Evolutionary conservation across 2,329 filamentous ascomycete species (phyloP).

Genomic region (Blastomyces silverae): DNA sequence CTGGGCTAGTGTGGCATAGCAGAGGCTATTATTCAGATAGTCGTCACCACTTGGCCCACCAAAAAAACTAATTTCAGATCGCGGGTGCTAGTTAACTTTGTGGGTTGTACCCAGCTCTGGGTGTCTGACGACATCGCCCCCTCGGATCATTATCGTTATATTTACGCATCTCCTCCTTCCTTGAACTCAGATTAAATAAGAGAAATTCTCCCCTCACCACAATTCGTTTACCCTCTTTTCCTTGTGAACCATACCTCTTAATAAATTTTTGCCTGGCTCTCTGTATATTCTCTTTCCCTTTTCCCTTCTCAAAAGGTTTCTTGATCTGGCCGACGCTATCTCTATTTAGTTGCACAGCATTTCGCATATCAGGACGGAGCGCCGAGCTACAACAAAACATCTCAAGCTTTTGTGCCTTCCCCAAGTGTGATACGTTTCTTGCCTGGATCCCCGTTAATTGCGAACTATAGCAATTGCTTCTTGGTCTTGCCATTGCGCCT

Average conservation of each 20-base stretch:
- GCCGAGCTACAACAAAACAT: background rate
- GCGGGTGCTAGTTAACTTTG: constrained; percentile 1
- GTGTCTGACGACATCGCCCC: constrained; percentile 13
- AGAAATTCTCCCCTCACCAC: background rate
- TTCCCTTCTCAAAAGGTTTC: background rate
- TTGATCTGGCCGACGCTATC: background rate
- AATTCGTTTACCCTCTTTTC: background rate
- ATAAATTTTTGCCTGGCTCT: too few species aligned
- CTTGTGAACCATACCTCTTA: too few species aligned
- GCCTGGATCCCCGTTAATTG: constrained; percentile 1
- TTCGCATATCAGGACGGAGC: background rate
- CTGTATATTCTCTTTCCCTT: background rate
- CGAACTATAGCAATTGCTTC: constrained; percentile 1
- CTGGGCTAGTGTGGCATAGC: constrained; percentile 1
- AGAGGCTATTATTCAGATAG: constrained; percentile 10
- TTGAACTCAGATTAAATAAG: constrained; percentile 7
- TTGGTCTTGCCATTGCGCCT: background rate
- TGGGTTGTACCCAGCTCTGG: constrained; percentile 4
- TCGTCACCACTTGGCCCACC: constrained; percentile 10
- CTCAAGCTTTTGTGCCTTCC: background rate
- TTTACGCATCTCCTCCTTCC: constrained; percentile 2
- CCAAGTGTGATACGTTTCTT: background rate
- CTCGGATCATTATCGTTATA: constrained; percentile 7
- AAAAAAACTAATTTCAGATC: constrained; percentile 6
- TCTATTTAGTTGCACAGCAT: background rate